Evolutionary conservation across 257 asterid species (phyloP).

Genomic region (Anisodus acutangulus): DNA sequence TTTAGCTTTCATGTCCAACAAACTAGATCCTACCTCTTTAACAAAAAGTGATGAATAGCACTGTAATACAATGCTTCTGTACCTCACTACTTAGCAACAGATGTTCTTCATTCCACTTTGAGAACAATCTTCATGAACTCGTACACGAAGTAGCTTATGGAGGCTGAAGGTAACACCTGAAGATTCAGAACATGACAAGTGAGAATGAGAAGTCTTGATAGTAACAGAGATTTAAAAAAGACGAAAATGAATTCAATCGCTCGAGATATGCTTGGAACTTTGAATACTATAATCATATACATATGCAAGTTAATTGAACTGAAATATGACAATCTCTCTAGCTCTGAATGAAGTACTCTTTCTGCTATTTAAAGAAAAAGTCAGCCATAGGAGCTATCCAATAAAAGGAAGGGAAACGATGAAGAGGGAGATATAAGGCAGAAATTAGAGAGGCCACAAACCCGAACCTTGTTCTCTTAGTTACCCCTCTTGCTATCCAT

Average conservation of each 20-base stretch:
- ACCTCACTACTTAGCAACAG: conserved; percentile 28
- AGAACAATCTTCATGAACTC: conserved; percentile 96
- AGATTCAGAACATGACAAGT: conserved; percentile 19
- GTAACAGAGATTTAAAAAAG: not conserved
- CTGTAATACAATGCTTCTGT: conserved; percentile 1
- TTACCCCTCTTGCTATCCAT: not conserved
- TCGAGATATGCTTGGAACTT: not conserved
- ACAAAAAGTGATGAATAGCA: not conserved
- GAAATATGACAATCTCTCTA: not conserved
- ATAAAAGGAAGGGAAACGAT: not conserved
- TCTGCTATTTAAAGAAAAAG: not conserved
- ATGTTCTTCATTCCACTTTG: conserved; percentile 62
- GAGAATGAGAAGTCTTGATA: not conserved
- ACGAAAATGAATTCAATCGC: not conserved
- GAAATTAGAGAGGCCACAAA: not conserved
- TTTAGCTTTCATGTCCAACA: conserved; percentile 15
- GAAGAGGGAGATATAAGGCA: not conserved
- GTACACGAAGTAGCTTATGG: conserved; percentile 87
- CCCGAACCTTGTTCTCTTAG: not conserved
- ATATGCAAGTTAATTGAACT: not conserved
- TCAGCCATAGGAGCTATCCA: not conserved
- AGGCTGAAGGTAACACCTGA: conserved; percentile 97
- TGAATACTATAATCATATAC: not conserved
- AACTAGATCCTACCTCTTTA: conserved; percentile 24
- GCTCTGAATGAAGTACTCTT: conserved; percentile 7